These are phyloP conservation scores for Rhynchospora pubera DNA, from an alignment of 176 grass and related monocot genomes.

Conservation along the genomic window DNA sequence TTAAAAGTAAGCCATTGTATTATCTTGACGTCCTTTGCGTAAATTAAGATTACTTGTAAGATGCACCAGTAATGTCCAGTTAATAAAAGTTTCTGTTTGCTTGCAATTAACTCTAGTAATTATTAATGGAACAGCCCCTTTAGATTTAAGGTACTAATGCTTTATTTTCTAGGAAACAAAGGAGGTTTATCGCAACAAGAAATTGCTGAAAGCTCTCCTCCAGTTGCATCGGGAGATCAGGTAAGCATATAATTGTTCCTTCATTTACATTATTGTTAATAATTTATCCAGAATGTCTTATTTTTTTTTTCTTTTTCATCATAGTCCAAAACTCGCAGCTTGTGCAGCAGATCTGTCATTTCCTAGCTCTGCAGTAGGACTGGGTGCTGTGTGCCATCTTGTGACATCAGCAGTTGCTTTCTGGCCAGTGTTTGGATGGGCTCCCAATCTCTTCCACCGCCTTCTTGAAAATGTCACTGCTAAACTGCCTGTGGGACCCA, in stretches of 20 bases:
- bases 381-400: conserved; percentile 90
- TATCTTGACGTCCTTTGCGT: neutral
- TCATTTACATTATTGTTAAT: neutral
- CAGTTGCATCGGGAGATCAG: conserved; percentile 90
- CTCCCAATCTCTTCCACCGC: conserved; percentile 81
- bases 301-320: conserved; percentile 25
- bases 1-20: conserved; percentile 55
- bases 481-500: conserved; percentile 69
- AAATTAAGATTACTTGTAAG: neutral
- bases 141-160: neutral
- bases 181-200: conserved; percentile 95
- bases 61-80: neutral
- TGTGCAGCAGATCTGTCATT: conserved; percentile 83
- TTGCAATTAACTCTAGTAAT: neutral
- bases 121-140: neutral
- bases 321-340: conserved; percentile 79
- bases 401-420: conserved; percentile 82
- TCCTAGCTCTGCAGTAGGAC: conserved; percentile 59
- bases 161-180: conserved; percentile 60
- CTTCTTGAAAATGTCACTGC: conserved; percentile 82
- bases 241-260: conserved; percentile 29
- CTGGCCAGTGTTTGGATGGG: conserved; percentile 91
- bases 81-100: neutral
- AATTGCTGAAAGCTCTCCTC: conserved; percentile 81
- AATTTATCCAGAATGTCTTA: neutral